phyloP scores from a whole-genome alignment of 179 eudicot genomes.

The Amaranthus tricolor region DNA sequence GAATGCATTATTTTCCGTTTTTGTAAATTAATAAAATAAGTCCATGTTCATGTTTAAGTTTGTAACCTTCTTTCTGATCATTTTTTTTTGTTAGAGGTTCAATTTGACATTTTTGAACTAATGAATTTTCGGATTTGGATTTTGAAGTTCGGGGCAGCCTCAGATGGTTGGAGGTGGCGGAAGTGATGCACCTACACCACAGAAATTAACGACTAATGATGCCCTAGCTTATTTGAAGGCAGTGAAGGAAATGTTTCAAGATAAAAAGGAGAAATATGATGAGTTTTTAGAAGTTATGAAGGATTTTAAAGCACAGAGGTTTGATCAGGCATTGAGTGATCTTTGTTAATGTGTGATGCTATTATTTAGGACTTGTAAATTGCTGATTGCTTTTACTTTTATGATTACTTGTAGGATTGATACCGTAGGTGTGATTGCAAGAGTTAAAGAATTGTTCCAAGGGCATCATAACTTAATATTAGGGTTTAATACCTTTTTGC shows the following conservation, averaged over 20 bases:
- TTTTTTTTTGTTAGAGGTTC: neutral
- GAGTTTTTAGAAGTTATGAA: constrained; percentile 93
- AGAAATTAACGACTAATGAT: constrained; percentile 78
- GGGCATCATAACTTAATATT: constrained; percentile 82
- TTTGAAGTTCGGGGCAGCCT: constrained; percentile 59
- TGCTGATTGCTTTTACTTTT: constrained; percentile 11
- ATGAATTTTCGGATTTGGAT: constrained; percentile 20
- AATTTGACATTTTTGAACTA: neutral
- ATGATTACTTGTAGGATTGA: constrained; percentile 55
- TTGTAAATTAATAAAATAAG: neutral
- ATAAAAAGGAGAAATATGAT: constrained; percentile 79
- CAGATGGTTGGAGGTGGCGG: constrained; percentile 50
- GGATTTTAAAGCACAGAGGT: constrained; percentile 94
- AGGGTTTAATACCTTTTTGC: constrained; percentile 94
- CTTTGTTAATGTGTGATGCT: neutral
- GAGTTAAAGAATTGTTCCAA: constrained; percentile 88
- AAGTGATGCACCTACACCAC: constrained; percentile 33
- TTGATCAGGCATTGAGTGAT: constrained; percentile 8
- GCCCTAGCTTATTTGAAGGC: constrained; percentile 78
- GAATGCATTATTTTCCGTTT: neutral
- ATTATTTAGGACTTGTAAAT: constrained; percentile 13
- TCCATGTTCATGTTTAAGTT: neutral
- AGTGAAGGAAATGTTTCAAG: constrained; percentile 85
- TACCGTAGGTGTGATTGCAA: constrained; percentile 75
- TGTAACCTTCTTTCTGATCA: neutral